Conservation (phyloP, 148 eudicot species). For the Oxyria digyna region DNA sequence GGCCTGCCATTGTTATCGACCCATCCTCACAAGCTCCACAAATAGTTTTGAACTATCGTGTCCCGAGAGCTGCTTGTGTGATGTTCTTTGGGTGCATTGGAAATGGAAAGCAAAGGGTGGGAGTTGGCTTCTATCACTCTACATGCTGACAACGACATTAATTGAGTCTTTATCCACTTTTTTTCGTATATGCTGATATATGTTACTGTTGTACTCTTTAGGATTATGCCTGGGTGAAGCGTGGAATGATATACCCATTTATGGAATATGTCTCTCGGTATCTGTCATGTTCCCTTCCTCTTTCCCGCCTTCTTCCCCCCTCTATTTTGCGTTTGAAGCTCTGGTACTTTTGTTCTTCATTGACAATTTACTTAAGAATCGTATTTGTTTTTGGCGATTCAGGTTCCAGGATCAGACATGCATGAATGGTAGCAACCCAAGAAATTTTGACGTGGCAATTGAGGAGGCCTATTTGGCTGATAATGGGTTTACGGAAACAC, state of each 20-base stretch:
- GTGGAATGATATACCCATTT: constrained; percentile 65
- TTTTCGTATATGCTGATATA: background rate
- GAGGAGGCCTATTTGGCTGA: constrained; percentile 96
- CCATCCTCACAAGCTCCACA: constrained; percentile 64
- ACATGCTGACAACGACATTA: background rate
- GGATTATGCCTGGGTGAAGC: constrained; percentile 94
- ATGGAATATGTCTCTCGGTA: constrained; percentile 72
- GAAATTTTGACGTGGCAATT: constrained; percentile 66
- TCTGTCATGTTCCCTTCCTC: constrained; percentile 7
- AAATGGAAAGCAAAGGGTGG: constrained; percentile 81
- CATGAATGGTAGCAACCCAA: constrained; percentile 45
- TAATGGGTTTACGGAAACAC: constrained; percentile 66
- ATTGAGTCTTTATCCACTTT: background rate
- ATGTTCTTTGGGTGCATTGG: constrained; percentile 93
- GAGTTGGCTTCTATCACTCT: background rate
- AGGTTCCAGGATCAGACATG: constrained; percentile 87
- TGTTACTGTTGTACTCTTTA: constrained; percentile 26
- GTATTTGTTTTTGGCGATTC: constrained; percentile 12
- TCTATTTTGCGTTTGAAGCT: background rate
- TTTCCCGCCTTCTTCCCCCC: background rate
- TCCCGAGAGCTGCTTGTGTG: constrained; percentile 54
- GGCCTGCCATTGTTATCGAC: constrained; percentile 96
- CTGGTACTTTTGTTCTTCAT: background rate
- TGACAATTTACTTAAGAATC: background rate
- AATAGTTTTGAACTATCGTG: constrained; percentile 54